Percentiles rank a stretch among this genome's conserved stretches.
phyloP scores from a whole-genome alignment of 768 basidiomycete species.

The Pulveroboletus sp. region DNA sequence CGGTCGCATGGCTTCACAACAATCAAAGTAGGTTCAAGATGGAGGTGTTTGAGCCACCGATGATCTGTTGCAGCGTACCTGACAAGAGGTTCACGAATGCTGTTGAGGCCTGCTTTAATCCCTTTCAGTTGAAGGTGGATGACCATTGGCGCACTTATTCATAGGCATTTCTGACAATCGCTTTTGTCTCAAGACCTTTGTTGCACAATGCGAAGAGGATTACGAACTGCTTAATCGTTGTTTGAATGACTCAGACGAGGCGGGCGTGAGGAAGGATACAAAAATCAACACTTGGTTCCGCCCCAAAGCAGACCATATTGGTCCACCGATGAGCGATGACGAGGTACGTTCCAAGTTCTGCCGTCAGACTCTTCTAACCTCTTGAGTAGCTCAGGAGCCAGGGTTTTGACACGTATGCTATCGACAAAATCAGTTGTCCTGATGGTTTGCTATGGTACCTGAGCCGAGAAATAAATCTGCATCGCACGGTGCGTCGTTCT shows the following conservation, averaged over 20 bases:
- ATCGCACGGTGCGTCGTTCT: conserved; percentile 57
- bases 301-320: conserved; percentile 32
- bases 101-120: conserved; percentile 68
- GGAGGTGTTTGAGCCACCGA: conserved; percentile 83
- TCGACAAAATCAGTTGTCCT: conserved; percentile 77
- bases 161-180: background rate
- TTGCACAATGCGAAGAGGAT: conserved; percentile 80
- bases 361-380: background rate
- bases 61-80: conserved; percentile 66
- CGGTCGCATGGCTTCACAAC: conserved; percentile 67
- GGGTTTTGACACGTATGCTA: conserved; percentile 78
- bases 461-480: conserved; percentile 55
- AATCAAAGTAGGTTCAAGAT: conserved; percentile 66
- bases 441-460: conserved; percentile 72
- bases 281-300: conserved; percentile 68
- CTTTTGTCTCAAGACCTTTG: conserved; percentile 58
- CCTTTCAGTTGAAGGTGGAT: conserved; percentile 58
- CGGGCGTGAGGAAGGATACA: conserved; percentile 45
- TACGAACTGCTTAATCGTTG: conserved; percentile 63
- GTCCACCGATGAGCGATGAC: conserved; percentile 54
- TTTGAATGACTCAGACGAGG: conserved; percentile 59
- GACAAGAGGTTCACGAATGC: conserved; percentile 57
- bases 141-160: background rate
- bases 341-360: conserved; percentile 42
- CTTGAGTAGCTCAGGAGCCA: conserved; percentile 47